phyloP scores from a whole-genome alignment of 2,329 filamentous ascomycete genomes.

The Chrysoporthe deuterocubensis region DNA sequence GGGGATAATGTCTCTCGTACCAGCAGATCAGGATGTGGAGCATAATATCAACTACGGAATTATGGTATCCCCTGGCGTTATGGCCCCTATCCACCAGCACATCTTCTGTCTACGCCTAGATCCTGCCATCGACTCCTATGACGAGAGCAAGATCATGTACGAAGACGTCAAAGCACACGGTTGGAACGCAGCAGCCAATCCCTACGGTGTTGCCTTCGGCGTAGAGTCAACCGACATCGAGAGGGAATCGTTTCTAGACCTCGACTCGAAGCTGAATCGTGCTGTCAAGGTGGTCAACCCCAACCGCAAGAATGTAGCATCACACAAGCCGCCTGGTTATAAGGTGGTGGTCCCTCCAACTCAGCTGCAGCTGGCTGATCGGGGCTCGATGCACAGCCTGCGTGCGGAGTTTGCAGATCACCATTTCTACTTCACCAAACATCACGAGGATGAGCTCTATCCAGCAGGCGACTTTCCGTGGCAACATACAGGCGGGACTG shows the following conservation, averaged over 20 bases:
- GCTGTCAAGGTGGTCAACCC: slow-evolving; percentile 49
- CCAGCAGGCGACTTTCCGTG: slow-evolving; percentile 64
- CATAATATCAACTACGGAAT: slow-evolving; percentile 28
- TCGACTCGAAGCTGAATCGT: slow-evolving; percentile 12
- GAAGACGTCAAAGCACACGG: slow-evolving; percentile 48
- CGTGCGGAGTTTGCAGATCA: slow-evolving; percentile 63
- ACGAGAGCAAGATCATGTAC: slow-evolving; percentile 55
- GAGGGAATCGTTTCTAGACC: slow-evolving; percentile 9
- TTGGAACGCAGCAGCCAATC: slow-evolving; percentile 13
- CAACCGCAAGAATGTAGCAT: slow-evolving; percentile 53
- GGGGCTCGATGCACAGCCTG: slow-evolving; percentile 58
- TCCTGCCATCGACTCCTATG: slow-evolving; percentile 57
- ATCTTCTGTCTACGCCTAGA: slow-evolving; percentile 59
- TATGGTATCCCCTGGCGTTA: slow-evolving; percentile 55
- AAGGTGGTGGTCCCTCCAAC: slow-evolving; percentile 55
- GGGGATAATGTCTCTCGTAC: slow-evolving; percentile 50
- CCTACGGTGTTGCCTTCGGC: slow-evolving; percentile 12
- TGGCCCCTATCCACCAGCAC: slow-evolving; percentile 63
- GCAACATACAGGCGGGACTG: slow-evolving; percentile 52
- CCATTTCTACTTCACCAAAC: slow-evolving; percentile 59
- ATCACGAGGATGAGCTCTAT: slow-evolving; percentile 62
- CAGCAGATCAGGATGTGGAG: slow-evolving; percentile 45
- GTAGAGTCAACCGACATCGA: slow-evolving; percentile 11
- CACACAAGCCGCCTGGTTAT: slow-evolving; percentile 53
- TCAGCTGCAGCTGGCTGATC: slow-evolving; percentile 59